These are phyloP conservation scores for Arabis alpina DNA, from an alignment of 345 rosid genomes.

Conservation along the genomic window DNA sequence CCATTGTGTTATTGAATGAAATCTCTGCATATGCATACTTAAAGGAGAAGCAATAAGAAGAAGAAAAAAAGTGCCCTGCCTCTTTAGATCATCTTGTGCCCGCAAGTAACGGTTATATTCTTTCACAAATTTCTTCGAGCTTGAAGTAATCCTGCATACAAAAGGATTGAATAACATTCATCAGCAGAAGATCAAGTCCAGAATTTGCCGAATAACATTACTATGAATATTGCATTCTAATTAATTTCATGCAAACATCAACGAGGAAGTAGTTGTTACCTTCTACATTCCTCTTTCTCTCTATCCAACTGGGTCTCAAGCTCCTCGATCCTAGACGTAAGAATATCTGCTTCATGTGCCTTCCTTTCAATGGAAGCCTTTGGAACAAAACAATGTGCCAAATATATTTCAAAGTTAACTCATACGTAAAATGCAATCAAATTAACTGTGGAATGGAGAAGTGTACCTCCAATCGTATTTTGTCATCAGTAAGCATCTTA, in stretches of 20 bases:
- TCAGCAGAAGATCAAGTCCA: conserved; percentile 33
- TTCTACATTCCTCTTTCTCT: conserved; percentile 78
- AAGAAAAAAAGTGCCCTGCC: conserved; percentile 45
- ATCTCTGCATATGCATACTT: not conserved
- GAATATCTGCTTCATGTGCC: conserved; percentile 70
- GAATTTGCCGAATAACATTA: conserved; percentile 2
- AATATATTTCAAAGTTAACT: conserved; percentile 8
- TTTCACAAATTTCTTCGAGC: conserved; percentile 75
- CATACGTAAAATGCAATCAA: conserved; percentile 30
- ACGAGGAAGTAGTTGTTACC: conserved; percentile 49
- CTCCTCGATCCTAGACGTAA: conserved; percentile 69
- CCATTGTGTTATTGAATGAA: conserved; percentile 19
- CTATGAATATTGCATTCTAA: not conserved
- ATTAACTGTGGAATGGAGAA: conserved; percentile 39
- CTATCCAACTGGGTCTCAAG: conserved; percentile 69
- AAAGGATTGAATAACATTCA: conserved; percentile 25
- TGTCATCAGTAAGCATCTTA: conserved; percentile 53
- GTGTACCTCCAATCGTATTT: conserved; percentile 61
- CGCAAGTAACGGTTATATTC: conserved; percentile 60
- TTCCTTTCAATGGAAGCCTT: conserved; percentile 64
- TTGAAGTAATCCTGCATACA: conserved; percentile 67
- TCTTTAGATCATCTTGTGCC: conserved; percentile 77
- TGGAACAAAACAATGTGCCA: conserved; percentile 10
- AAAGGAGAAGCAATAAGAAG: conserved; percentile 3
- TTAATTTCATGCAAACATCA: conserved; percentile 17